Evolutionary conservation across 768 basidiomycete species (phyloP), one percentile per base, ranked within the genome.

Genomic region (Suillus luteus): DNA sequence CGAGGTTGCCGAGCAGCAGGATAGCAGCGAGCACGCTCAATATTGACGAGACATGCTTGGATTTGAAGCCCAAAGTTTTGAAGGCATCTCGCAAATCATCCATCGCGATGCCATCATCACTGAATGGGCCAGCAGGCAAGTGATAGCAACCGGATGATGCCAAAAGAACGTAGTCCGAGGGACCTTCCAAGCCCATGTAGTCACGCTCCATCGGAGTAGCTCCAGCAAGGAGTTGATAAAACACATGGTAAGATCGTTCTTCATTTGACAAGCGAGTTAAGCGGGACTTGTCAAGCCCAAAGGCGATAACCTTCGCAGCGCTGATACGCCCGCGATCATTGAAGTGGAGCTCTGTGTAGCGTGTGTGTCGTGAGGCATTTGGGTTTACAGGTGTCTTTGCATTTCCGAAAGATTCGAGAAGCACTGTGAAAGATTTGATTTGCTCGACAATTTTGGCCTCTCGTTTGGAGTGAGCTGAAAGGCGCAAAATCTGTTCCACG

Each of bases 351-450:
- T 88, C 87, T 35, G 85, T 77, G 74, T 82, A 86, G 65, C 83
- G 81, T 64, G 81, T 80, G 74, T 85, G 80, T 48, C 88, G 86
- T 35, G 87, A 87, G 58, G 88, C 87, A 40, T 86, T 86, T 22
- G 86, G 82, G 70, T 85, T 88, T 69, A 81, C 75, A 69, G 80
- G 76, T 41, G 88, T 85, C 78, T 89, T 89, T 66, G 88, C 85
- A 67, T 83, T 82, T 55, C 88, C 87, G 73, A 89, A 89, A 59
- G 88, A 80, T 64, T 86, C 82, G 71, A 89, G 83, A 62, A 89
- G 70, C 49, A 83, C 79, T 48, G 77, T 71, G 65, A 88, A 79
- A 22, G 86, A 81, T 63, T 80, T 79, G 76, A 88, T 78, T 69
- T 86, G 86, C 58, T 86, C 83, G 19, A 82, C 79, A 48, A 86